A percentile compares a stretch with the other conserved stretches of the same genome.
These are phyloP conservation scores for Salix purpurea DNA, from an alignment of 345 rosid genomes.

Conservation along the genomic window DNA sequence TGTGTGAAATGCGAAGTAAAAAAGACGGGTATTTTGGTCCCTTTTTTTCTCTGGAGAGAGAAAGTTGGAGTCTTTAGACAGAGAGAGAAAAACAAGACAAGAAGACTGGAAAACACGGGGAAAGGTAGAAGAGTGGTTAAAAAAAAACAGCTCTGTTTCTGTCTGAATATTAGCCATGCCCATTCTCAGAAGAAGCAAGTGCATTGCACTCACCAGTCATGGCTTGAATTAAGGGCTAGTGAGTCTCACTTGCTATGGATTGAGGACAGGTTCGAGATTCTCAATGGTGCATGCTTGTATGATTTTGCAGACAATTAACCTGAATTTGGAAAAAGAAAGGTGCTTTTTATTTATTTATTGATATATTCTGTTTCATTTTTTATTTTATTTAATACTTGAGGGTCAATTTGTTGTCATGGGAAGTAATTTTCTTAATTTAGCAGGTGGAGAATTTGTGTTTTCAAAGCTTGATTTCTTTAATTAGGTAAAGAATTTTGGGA, in stretches of 20 bases:
- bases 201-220: background rate
- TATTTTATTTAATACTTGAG: background rate
- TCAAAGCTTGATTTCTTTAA: slow-evolving; percentile 18
- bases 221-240: no score
- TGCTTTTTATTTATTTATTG: background rate
- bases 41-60: slow-evolving; percentile 16
- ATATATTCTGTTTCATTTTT: background rate
- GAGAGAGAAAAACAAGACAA: slow-evolving; percentile 1
- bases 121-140: background rate
- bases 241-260: background rate
- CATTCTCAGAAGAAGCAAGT: slow-evolving; percentile 15
- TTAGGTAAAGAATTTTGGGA: slow-evolving; percentile 21
- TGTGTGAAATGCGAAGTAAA: slow-evolving; percentile 32
- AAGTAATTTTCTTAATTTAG: slow-evolving; percentile 18
- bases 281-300: background rate
- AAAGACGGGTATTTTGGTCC: slow-evolving; percentile 8
- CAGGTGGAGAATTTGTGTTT: slow-evolving; percentile 29
- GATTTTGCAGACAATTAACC: slow-evolving; percentile 8
- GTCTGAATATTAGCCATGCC: background rate
- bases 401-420: slow-evolving; percentile 23
- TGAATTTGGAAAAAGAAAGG: background rate
- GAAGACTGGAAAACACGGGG: background rate
- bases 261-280: background rate
- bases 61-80: background rate
- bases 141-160: slow-evolving; percentile 13